These are phyloP conservation scores for Sporothrix schenckii DNA, from an alignment of 2,329 filamentous ascomycete species.

Conservation along the genomic window DNA sequence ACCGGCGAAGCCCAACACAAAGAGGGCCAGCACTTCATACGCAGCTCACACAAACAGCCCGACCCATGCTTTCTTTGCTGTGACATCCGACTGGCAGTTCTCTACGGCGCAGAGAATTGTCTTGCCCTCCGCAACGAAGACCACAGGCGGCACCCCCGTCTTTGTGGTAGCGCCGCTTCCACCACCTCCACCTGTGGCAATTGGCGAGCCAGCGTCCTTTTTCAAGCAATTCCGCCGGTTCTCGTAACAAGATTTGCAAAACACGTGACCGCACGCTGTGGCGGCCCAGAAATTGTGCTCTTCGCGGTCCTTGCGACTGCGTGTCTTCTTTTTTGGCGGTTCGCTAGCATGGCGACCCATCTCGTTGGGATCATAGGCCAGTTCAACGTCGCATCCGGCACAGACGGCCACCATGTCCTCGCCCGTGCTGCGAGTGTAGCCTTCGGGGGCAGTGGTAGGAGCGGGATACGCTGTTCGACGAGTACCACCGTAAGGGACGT, in stretches of 20 bases:
- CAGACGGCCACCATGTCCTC: slow-evolving; percentile 78
- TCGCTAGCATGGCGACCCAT: slow-evolving; percentile 36
- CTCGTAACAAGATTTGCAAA: slow-evolving; percentile 64
- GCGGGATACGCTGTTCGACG: slow-evolving; percentile 60
- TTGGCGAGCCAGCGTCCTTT: slow-evolving; percentile 37
- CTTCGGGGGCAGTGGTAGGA: slow-evolving; percentile 66
- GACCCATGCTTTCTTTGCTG: slow-evolving; percentile 61
- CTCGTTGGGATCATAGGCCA: slow-evolving; percentile 68
- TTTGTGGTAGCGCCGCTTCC: neutral
- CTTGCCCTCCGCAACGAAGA: slow-evolving; percentile 47
- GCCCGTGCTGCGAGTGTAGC: slow-evolving; percentile 76
- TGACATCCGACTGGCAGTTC: slow-evolving; percentile 58
- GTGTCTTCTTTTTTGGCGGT: slow-evolving; percentile 46
- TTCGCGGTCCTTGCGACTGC: slow-evolving; percentile 55
- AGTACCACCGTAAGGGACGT: neutral
- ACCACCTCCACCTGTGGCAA: neutral
- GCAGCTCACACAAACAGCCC: slow-evolving; percentile 57
- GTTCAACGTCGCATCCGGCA: slow-evolving; percentile 81
- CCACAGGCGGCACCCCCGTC: slow-evolving; percentile 37
- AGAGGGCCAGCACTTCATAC: no score
- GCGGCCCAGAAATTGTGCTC: slow-evolving; percentile 93
- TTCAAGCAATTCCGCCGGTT: slow-evolving; percentile 54
- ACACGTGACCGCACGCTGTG: slow-evolving; percentile 84
- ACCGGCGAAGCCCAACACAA: slow-evolving; percentile 44
- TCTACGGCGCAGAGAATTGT: slow-evolving; percentile 59